These are phyloP conservation scores for Rhizopus stolonifer DNA, from an alignment of 371 early-diverging fungal species.

Conservation along the genomic window DNA sequence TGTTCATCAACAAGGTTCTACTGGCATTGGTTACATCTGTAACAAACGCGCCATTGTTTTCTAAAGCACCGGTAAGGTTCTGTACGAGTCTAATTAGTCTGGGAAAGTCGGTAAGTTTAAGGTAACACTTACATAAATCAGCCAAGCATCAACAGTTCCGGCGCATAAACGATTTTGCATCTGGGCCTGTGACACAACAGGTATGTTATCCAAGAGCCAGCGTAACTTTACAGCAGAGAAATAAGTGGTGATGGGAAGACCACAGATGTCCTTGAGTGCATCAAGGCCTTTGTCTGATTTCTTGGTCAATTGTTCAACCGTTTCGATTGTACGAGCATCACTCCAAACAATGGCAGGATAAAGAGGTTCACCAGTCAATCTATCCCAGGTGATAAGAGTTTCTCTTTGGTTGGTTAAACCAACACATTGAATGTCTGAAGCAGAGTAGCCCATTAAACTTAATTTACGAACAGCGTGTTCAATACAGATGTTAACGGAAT, in stretches of 20 bases:
- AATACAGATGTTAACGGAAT: slow-evolving; percentile 72
- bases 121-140: slow-evolving; percentile 43
- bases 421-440: slow-evolving; percentile 67
- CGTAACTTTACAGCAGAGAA: slow-evolving; percentile 91
- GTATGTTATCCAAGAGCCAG: slow-evolving; percentile 89
- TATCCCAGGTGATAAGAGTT: slow-evolving; percentile 91
- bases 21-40: slow-evolving; percentile 97
- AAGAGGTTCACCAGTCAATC: slow-evolving; percentile 76
- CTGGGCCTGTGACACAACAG: slow-evolving; percentile 57
- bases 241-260: slow-evolving; percentile 92
- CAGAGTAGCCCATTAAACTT: slow-evolving; percentile 55
- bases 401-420: slow-evolving; percentile 98
- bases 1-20: slow-evolving; percentile 93
- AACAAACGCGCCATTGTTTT: slow-evolving; percentile 72
- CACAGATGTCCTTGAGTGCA: slow-evolving; percentile 62
- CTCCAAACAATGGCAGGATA: slow-evolving; percentile 95
- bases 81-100: too few relatives aligned
- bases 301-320: slow-evolving; percentile 65
- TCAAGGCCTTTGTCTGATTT: slow-evolving; percentile 44
- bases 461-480: slow-evolving; percentile 68
- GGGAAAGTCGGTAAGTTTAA: too few relatives aligned
- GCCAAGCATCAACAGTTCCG: slow-evolving; percentile 94
- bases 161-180: slow-evolving; percentile 52
- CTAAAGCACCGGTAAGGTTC: slow-evolving; percentile 78
- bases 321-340: slow-evolving; percentile 80